These are phyloP conservation scores for Cyclocybe cylindracea DNA, from an alignment of 768 basidiomycete genomes.

Conservation along the genomic window DNA sequence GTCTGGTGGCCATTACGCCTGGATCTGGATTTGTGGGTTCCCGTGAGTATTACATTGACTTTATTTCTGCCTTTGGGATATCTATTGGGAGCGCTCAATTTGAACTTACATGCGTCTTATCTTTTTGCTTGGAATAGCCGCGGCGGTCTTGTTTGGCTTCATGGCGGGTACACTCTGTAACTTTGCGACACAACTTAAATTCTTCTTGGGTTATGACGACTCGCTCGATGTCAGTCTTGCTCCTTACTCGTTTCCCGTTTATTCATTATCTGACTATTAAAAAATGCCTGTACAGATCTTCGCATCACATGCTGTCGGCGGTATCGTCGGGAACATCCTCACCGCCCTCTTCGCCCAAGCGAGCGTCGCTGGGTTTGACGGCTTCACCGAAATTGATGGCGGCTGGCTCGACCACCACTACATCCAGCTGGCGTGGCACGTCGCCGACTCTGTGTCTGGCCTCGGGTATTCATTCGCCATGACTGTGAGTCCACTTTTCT, in stretches of 20 bases:
- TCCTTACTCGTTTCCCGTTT: neutral
- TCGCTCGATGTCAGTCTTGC: constrained; percentile 65
- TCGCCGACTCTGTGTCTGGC: constrained; percentile 73
- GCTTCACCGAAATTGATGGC: constrained; percentile 63
- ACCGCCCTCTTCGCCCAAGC: constrained; percentile 89
- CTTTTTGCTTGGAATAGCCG: constrained; percentile 43
- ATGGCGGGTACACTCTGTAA: constrained; percentile 87
- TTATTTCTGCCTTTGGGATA: neutral
- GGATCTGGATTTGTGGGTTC: constrained; percentile 81
- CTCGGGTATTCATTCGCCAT: constrained; percentile 74
- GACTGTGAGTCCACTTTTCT: constrained; percentile 50
- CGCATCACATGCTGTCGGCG: constrained; percentile 82
- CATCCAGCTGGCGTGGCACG: constrained; percentile 81
- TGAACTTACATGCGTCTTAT: neutral
- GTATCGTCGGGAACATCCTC: constrained; percentile 78
- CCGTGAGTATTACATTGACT: constrained; percentile 43
- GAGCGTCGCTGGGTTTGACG: constrained; percentile 80
- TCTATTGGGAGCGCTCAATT: neutral
- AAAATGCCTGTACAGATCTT: constrained; percentile 64
- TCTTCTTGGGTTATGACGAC: constrained; percentile 74
- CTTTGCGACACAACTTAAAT: constrained; percentile 94
- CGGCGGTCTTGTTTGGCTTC: constrained; percentile 84
- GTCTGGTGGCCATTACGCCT: constrained; percentile 88
- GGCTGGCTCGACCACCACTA: constrained; percentile 89
- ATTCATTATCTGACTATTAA: neutral